Conservation (phyloP, 768 basidiomycete species). For the Tulasnella sp. region DNA sequence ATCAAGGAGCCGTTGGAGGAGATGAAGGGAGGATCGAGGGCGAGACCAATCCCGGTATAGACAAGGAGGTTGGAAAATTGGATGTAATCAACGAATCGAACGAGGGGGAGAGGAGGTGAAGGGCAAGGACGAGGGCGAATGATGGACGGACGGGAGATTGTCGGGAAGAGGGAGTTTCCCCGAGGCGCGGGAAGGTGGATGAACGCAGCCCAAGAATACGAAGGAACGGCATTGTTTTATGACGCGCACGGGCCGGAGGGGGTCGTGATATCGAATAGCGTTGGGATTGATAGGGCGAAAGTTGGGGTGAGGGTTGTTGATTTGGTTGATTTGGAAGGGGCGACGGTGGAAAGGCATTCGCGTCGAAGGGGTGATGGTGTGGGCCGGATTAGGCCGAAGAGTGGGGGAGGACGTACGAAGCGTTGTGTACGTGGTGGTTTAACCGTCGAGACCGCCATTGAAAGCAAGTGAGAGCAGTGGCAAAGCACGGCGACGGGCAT, state of each 20-base stretch:
- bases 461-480: not conserved
- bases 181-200: constrained; percentile 12
- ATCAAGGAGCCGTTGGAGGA: not conserved
- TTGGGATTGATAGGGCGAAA: constrained; percentile 2
- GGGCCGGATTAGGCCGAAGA: not conserved
- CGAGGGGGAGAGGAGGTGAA: constrained; percentile 17
- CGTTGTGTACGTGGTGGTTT: not conserved
- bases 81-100: not conserved
- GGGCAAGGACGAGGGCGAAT: constrained; percentile 8
- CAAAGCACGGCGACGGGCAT: not conserved
- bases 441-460: not conserved
- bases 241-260: not conserved
- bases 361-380: not conserved
- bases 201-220: not conserved
- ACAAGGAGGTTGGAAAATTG: constrained; percentile 3
- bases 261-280: not conserved
- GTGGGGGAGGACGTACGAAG: not conserved
- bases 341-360: not conserved
- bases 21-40: constrained; percentile 8
- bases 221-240: constrained; percentile 11
- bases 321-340: not conserved
- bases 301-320: not conserved
- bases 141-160: constrained; percentile 12
- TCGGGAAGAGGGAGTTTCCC: not conserved
- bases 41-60: constrained; percentile 19